Evolutionary conservation across 495 filamentous ascomycete genomes (phyloP), one percentile per base, ranked within the genome.

Genomic region (Lasiosphaeris hirsuta): DNA sequence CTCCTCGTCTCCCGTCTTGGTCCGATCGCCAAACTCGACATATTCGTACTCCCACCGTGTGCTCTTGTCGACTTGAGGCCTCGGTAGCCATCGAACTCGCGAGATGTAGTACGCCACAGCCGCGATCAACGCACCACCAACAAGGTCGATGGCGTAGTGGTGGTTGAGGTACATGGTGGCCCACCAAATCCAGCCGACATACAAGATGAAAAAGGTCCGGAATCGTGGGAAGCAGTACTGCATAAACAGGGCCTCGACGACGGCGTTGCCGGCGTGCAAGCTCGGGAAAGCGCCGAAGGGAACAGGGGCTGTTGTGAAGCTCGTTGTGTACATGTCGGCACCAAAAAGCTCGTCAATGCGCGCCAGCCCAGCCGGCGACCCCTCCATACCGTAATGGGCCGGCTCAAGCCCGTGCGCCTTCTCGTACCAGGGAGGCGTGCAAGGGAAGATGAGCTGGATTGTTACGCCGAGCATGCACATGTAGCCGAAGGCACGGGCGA

Each of bases 131-230:
- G 86, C 89, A 60, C 92, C 92, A 54, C 85, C 90, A 47, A 96
- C 87, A 44, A 97, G 76, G 72, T 97, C 92, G 44, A 97, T 88
- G 45, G 92, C 92, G 66, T 97, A 97, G 72, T 97, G 92, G 72
- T 97, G 92, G 42, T 90, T 92, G 51, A 97, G 83, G 65, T 97
- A 96, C 88, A 97, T 94, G 48, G 92, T 97, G n/a, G 92, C 87
- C 92, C 92, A 97, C 88, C 90, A 96, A 66, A 97, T 86, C 92
- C 92, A 97, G 52, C 86, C 78, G 9, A 85, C 86, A 72, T 97
- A 96, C 47, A 78, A 79, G 45, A 91, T 79, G 74, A 93, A 94
- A 23, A 92, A 66, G 37, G 85, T 84, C 60, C 84, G 83, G 54
- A 92, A 74, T 33, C 81, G 81, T 2, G 92, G 92, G 77, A 97